A percentile compares a stretch with the other conserved stretches of the same genome.
Conservation (phyloP, 1,139 yeast species). For the Meyerozyma athensensis region DNA sequence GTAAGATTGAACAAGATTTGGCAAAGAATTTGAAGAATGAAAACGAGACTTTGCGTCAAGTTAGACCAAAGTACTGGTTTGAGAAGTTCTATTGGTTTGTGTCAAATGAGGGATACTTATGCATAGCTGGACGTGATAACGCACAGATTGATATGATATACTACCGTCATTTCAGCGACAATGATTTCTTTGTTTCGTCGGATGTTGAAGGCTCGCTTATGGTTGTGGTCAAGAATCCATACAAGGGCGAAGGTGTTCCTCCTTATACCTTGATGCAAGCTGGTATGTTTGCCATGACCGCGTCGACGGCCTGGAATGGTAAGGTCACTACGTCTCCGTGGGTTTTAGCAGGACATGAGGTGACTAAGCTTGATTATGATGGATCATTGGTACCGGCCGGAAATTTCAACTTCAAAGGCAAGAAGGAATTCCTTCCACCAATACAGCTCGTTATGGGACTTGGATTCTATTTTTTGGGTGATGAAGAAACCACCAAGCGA, state of each 20-base stretch:
- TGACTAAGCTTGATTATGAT: slow-evolving; percentile 66
- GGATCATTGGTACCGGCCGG: slow-evolving; percentile 65
- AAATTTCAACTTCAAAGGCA: slow-evolving; percentile 50
- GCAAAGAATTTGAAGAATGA: slow-evolving; percentile 62
- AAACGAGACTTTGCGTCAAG: slow-evolving; percentile 55
- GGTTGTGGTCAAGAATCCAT: slow-evolving; percentile 78
- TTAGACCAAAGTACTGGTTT: slow-evolving; percentile 80
- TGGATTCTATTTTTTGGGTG: slow-evolving; percentile 72
- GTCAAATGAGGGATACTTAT: slow-evolving; percentile 81
- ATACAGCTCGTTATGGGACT: slow-evolving; percentile 85
- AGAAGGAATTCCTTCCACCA: slow-evolving; percentile 70
- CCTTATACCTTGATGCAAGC: slow-evolving; percentile 90
- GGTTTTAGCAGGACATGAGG: slow-evolving; percentile 64
- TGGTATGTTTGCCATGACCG: slow-evolving; percentile 75
- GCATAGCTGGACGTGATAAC: slow-evolving; percentile 81
- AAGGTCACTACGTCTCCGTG: slow-evolving; percentile 80
- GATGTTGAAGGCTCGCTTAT: slow-evolving; percentile 72
- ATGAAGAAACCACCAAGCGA: slow-evolving; percentile 45
- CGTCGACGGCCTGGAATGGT: slow-evolving; percentile 86
- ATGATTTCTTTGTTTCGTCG: slow-evolving; percentile 69
- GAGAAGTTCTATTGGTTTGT: slow-evolving; percentile 94
- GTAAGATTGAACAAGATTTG: slow-evolving; percentile 70
- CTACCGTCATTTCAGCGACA: slow-evolving; percentile 67
- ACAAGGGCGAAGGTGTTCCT: slow-evolving; percentile 56
- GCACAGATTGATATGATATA: slow-evolving; percentile 82